phyloP scores from a whole-genome alignment of 176 grass and related monocot genomes.

The Carex cristatella region DNA sequence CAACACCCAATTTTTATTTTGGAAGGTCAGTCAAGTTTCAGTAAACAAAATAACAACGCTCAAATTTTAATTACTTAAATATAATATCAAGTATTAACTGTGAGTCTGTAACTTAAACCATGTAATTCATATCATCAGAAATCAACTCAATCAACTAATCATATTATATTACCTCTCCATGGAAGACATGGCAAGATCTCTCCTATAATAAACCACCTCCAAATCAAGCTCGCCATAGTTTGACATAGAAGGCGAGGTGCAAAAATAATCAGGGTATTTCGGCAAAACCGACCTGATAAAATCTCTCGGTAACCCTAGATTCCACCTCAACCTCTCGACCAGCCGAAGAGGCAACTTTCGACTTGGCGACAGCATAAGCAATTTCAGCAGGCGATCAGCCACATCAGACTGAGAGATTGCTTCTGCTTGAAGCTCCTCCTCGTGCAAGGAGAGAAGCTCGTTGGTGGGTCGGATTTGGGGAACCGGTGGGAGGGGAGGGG shows the following conservation, averaged over 20 bases:
- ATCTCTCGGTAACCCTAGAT: slow-evolving; percentile 69
- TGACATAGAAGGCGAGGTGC: slow-evolving; percentile 30
- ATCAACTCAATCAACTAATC: neutral
- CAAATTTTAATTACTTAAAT: neutral
- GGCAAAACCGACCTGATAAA: slow-evolving; percentile 61
- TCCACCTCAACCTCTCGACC: slow-evolving; percentile 56
- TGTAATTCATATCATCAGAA: neutral
- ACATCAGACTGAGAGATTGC: slow-evolving; percentile 34
- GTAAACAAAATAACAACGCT: neutral
- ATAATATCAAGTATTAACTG: neutral
- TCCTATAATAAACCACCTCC: slow-evolving; percentile 82
- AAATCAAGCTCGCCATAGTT: slow-evolving; percentile 33
- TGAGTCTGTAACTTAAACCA: neutral
- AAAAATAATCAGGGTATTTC: slow-evolving; percentile 76
- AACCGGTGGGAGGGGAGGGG: slow-evolving; percentile 29
- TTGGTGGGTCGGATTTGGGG: slow-evolving; percentile 46
- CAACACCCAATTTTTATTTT: neutral
- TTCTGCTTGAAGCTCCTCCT: slow-evolving; percentile 38
- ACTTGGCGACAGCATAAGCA: slow-evolving; percentile 68
- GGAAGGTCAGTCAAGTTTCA: neutral
- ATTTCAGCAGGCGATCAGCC: slow-evolving; percentile 64
- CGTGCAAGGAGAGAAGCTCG: slow-evolving; percentile 47
- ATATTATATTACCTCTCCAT: slow-evolving; percentile 42
- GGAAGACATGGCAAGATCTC: slow-evolving; percentile 65
- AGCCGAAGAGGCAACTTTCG: slow-evolving; percentile 56